A percentile compares a stretch with the other conserved stretches of the same genome.
phyloP scores from a whole-genome alignment of 768 basidiomycete genomes.

The Galerina sulciceps region DNA sequence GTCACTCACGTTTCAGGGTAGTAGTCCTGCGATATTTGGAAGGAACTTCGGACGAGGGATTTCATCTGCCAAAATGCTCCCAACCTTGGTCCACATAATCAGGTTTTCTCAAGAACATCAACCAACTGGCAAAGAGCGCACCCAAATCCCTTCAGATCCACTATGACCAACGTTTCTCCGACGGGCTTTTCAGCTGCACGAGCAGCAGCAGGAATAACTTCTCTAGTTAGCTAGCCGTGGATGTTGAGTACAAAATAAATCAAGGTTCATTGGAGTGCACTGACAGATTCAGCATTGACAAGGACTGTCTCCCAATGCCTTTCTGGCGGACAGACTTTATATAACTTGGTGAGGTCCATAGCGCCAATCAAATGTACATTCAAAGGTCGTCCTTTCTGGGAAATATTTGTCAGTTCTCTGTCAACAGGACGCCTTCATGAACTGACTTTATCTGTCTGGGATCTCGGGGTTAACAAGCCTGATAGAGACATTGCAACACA shows the following conservation, averaged over 20 bases:
- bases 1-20: conserved; percentile 69
- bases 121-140: conserved; percentile 29
- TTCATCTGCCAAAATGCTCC: conserved; percentile 81
- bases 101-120: background rate
- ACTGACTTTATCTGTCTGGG: conserved; percentile 70
- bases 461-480: background rate
- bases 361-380: conserved; percentile 69
- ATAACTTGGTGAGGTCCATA: conserved; percentile 60
- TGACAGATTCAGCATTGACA: conserved; percentile 64
- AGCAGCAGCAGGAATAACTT: conserved; percentile 69
- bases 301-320: conserved; percentile 66
- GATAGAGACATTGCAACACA: background rate
- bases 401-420: background rate
- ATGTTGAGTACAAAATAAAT: background rate
- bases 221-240: conserved; percentile 50
- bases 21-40: conserved; percentile 81
- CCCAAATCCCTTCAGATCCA: conserved; percentile 76
- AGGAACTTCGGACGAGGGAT: conserved; percentile 58
- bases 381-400: conserved; percentile 70
- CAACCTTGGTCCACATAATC: conserved; percentile 42
- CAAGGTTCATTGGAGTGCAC: conserved; percentile 6
- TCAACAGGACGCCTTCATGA: background rate
- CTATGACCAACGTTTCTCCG: conserved; percentile 61
- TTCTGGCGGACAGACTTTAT: conserved; percentile 61
- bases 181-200: conserved; percentile 56